Conservation (phyloP, 1,139 yeast genomes). For the Hemisphaericaspora subhashii region DNA sequence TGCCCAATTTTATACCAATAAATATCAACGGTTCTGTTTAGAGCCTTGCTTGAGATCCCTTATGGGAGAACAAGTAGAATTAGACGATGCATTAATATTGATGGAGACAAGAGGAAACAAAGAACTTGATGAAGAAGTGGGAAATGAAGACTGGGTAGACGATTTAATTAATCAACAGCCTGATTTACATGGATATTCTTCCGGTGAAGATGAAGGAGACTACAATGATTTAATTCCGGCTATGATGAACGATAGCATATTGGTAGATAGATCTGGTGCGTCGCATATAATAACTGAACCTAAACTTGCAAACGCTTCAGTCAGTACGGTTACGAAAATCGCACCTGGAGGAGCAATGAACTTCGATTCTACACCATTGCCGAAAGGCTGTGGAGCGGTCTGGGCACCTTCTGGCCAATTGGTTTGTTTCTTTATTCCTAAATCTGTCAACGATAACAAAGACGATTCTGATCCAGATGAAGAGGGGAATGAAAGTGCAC, state of each 20-base stretch:
- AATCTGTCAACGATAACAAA: constrained; percentile 22
- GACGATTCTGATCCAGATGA: constrained; percentile 28
- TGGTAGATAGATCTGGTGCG: neutral
- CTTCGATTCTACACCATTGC: constrained; percentile 84
- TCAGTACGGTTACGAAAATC: neutral
- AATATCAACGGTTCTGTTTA: constrained; percentile 62
- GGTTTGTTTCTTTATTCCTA: constrained; percentile 79
- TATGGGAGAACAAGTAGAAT: constrained; percentile 75
- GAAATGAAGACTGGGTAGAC: constrained; percentile 48
- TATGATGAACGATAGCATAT: constrained; percentile 11
- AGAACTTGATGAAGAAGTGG: constrained; percentile 31
- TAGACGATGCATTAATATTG: constrained; percentile 36
- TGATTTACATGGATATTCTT: constrained; percentile 20
- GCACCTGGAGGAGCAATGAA: constrained; percentile 4
- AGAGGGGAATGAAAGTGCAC: constrained; percentile 16
- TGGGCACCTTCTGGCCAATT: constrained; percentile 82
- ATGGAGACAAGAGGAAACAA: constrained; percentile 21
- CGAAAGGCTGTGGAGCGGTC: constrained; percentile 89
- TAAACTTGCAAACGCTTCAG: neutral
- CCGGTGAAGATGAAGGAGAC: constrained; percentile 30
- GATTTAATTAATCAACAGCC: constrained; percentile 44
- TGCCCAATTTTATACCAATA: constrained; percentile 54
- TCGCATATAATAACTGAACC: neutral
- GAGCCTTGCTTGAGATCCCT: constrained; percentile 78
- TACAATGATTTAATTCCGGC: constrained; percentile 31